Evolutionary conservation across 805 yeast genomes (phyloP), one percentile per base, ranked within the genome.

Genomic region (Lipomyces yamanashiensis): DNA sequence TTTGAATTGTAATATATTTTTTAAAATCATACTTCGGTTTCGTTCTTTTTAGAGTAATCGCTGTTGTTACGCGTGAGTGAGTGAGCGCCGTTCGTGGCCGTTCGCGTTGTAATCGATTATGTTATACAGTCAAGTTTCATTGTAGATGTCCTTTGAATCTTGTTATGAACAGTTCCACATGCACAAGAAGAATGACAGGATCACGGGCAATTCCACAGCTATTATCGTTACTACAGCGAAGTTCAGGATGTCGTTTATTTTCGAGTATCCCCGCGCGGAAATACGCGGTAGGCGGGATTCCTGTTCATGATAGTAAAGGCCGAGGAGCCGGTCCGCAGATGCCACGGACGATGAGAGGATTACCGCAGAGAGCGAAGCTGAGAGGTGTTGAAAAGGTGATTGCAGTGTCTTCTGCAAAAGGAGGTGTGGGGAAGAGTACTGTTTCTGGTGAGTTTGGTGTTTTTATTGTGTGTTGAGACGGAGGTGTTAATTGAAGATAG

Each of bases 341-440:
- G 43, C 80, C 81, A 21, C 73, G 80, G 40, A 78, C 80, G 75
- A 77, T 84, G 7, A 79, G 81, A 36, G 86, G 87, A 0, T 72
- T 87, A 0, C 89, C 90, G 0, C 74, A 85, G 9, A 82, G 78
- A 44, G 84, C 80, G 62, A 74, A 75, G 17, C 83, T 90, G 39
- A 83, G 87, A 0, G 83, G 83, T n/a, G 93, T 88, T 1, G 75
- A 79, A 7, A 85, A 82, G 56, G 80, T 89, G 1, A 66, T 90
- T 0, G 79, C 89, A 1, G 92, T 88, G 0, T 81, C 91, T 0
- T 87, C 92, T 1, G 90, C 90, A 2, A 88, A 88, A 72, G 93
- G 93, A 2, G 93, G 93, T 0, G 93, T 88, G 10, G 93, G 93
- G 0, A 88, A 88, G 72, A 87, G 92, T 1, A 88, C 93, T 0